A percentile compares a stretch with the other conserved stretches of the same genome.
phyloP scores from a whole-genome alignment of 768 basidiomycete genomes.

The Neoboletus brunneissimus region DNA sequence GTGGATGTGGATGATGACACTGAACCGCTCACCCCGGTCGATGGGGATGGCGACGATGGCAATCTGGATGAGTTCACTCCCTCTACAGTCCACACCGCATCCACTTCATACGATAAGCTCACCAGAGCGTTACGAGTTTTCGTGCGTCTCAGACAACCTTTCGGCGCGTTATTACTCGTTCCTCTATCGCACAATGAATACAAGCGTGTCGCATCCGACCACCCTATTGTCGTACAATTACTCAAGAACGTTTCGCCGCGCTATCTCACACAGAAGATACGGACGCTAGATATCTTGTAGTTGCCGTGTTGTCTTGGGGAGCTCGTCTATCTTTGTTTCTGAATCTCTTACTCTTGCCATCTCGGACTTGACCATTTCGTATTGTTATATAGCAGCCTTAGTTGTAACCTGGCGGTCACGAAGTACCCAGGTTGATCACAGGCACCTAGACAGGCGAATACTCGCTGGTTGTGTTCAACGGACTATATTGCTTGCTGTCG shows the following conservation, averaged over 20 bases:
- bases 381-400: too few species aligned
- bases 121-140: not conserved
- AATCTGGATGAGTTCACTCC: not conserved
- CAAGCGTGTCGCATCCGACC: too few species aligned
- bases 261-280: not conserved
- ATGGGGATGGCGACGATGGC: not conserved
- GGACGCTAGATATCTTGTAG: not conserved
- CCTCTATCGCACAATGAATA: too few species aligned
- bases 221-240: too few species aligned
- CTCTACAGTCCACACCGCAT: too few species aligned
- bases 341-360: not conserved
- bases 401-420: too few species aligned
- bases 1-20: too few species aligned
- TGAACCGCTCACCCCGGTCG: not conserved
- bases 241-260: not conserved
- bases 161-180: slow-evolving; percentile 5
- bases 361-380: not conserved
- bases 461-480: too few species aligned
- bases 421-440: too few species aligned
- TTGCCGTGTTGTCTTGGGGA: not conserved
- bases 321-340: not conserved
- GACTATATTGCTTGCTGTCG: too few species aligned
- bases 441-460: too few species aligned
- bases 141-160: not conserved
- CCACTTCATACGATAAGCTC: not conserved